phyloP scores from a whole-genome alignment of 139 green algal genomes.

The Auxenochlorella protothecoides region DNA sequence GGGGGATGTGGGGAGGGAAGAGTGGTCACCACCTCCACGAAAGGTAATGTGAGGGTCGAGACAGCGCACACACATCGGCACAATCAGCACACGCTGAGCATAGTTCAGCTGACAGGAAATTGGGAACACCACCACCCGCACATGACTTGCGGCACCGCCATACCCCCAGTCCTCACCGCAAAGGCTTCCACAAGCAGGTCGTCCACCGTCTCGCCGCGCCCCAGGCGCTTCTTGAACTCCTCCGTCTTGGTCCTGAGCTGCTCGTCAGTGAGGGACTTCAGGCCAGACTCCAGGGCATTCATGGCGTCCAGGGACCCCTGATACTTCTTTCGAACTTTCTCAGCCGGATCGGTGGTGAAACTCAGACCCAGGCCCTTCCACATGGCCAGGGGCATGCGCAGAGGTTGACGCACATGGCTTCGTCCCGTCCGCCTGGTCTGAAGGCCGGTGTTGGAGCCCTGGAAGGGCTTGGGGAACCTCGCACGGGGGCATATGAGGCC shows the following conservation, averaged over 20 bases:
- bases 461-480: background rate
- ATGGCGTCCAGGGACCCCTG: conserved; percentile 64
- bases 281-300: conserved; percentile 72
- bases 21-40: too few species aligned
- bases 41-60: too few species aligned
- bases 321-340: conserved; percentile 29
- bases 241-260: conserved; percentile 70
- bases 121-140: too few species aligned
- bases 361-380: conserved; percentile 19
- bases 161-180: conserved; percentile 32
- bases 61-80: too few species aligned
- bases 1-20: too few species aligned
- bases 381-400: conserved; percentile 6
- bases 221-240: conserved; percentile 56
- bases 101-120: too few species aligned
- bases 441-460: background rate
- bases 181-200: conserved; percentile 80
- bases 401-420: too few species aligned
- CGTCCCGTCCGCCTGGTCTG: too few species aligned
- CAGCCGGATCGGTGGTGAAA: conserved; percentile 23
- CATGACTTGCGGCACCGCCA: too few species aligned
- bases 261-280: conserved; percentile 66
- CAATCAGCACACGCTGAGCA: too few species aligned
- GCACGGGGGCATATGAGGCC: background rate
- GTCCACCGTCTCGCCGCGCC: conserved; percentile 62